phyloP scores from a whole-genome alignment of 305 asterid genomes.

The Nicotiana rustica region DNA sequence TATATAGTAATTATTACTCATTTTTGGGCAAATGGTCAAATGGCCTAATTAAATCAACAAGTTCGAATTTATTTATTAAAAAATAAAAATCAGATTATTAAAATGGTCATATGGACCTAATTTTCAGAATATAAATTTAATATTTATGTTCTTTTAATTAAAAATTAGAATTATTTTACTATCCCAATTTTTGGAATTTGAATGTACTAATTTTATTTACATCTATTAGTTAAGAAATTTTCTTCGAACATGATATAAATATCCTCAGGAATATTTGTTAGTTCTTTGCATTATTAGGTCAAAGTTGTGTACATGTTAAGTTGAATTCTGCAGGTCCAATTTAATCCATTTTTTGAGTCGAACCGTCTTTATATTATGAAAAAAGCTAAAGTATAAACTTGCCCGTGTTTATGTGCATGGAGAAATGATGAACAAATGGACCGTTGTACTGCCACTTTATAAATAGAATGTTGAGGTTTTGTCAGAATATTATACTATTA shows the following conservation, averaged over 20 bases:
- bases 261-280: neutral
- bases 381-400: neutral
- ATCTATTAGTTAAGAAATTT: neutral
- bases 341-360: no score
- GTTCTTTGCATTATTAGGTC: neutral
- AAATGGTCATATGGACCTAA: no score
- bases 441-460: neutral
- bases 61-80: no score
- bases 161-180: no score
- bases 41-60: no score
- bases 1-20: no score
- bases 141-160: no score
- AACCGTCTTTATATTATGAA: neutral
- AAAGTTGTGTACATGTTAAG: neutral
- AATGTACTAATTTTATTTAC: neutral
- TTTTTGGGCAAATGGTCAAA: no score
- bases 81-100: no score
- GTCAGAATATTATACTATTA: slow-evolving; percentile 2
- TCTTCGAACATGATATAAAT: neutral
- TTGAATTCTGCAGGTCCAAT: no score
- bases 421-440: slow-evolving; percentile 26
- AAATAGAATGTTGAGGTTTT: neutral
- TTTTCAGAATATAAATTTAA: no score
- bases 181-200: neutral
- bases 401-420: neutral